phyloP scores from a whole-genome alignment of 352 stramenopile species.

The Phytophthora tentaculata region DNA sequence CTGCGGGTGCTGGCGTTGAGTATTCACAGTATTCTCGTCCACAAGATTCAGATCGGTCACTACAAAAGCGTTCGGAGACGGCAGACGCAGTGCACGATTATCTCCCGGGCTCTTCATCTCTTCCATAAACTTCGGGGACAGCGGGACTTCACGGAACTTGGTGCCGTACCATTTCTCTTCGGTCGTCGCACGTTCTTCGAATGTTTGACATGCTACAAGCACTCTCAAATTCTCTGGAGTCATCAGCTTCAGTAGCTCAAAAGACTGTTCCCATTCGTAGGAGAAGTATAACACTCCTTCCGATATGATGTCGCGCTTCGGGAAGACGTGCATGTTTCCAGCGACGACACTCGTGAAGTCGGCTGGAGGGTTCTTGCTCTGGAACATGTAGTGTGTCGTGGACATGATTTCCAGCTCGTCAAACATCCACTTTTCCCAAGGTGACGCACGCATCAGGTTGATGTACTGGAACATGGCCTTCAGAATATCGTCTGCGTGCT shows the following conservation, averaged over 20 bases:
- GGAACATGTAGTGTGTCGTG: constrained; percentile 65
- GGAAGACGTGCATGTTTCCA: constrained; percentile 62
- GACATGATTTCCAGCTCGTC: constrained; percentile 61
- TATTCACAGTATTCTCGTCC: constrained; percentile 17
- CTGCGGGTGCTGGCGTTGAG: constrained; percentile 29
- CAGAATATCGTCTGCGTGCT: constrained; percentile 59
- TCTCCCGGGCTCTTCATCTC: constrained; percentile 21
- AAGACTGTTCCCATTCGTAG: constrained; percentile 51
- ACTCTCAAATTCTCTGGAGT: constrained; percentile 49
- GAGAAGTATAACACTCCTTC: constrained; percentile 55
- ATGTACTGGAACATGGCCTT: constrained; percentile 70
- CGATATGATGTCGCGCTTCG: constrained; percentile 56
- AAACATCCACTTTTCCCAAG: constrained; percentile 64
- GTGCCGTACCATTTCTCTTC: constrained; percentile 60
- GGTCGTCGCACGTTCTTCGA: constrained; percentile 32
- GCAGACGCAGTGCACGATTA: constrained; percentile 51
- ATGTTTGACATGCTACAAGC: constrained; percentile 40
- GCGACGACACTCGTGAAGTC: constrained; percentile 70
- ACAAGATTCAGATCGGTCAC: constrained; percentile 30
- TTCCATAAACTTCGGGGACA: constrained; percentile 37
- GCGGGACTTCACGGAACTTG: constrained; percentile 40
- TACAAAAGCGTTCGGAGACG: constrained; percentile 43
- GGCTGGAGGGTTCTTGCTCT: constrained; percentile 69
- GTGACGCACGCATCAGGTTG: constrained; percentile 40
- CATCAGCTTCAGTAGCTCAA: constrained; percentile 50